Percentiles rank a stretch among this genome's conserved stretches.
Conservation (phyloP, 148 eudicot genomes). For the Rhododendron mucronatum region DNA sequence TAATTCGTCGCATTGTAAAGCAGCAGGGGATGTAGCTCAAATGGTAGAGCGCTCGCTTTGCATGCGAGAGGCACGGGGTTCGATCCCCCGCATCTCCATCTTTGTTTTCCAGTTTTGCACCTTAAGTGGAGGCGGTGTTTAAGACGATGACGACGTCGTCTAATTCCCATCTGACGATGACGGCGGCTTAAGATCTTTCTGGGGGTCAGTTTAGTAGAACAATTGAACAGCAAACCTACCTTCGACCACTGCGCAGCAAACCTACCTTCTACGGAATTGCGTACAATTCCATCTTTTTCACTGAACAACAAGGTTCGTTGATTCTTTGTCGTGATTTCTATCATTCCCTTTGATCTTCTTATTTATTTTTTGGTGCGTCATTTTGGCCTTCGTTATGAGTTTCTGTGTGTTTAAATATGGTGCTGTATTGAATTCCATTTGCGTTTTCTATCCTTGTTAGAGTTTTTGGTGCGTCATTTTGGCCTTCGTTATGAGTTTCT, state of each 20-base stretch:
- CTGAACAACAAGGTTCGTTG: neutral
- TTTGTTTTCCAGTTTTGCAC: neutral
- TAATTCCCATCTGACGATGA: neutral
- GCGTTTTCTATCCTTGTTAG: slow-evolving; percentile 1
- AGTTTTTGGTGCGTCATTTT: neutral
- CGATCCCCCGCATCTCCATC: slow-evolving; percentile 81
- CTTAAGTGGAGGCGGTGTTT: neutral
- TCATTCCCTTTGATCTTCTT: neutral
- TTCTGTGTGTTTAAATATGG: neutral
- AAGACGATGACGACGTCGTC: neutral
- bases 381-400: neutral
- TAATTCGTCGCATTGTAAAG: too few species aligned
- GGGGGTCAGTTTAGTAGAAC: neutral
- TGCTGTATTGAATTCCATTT: neutral
- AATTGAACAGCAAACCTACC: neutral
- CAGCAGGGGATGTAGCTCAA: slow-evolving; percentile 64
- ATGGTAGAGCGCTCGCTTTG: slow-evolving; percentile 75
- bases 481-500: neutral
- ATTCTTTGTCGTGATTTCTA: neutral
- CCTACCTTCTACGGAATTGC: neutral
- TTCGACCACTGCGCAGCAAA: neutral
- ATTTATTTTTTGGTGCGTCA: neutral
- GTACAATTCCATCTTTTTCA: neutral
- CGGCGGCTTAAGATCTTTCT: neutral
- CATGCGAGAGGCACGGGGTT: slow-evolving; percentile 74